phyloP scores from a whole-genome alignment of 2,329 filamentous ascomycete genomes.

The Pseudogymnoascus sp. region DNA sequence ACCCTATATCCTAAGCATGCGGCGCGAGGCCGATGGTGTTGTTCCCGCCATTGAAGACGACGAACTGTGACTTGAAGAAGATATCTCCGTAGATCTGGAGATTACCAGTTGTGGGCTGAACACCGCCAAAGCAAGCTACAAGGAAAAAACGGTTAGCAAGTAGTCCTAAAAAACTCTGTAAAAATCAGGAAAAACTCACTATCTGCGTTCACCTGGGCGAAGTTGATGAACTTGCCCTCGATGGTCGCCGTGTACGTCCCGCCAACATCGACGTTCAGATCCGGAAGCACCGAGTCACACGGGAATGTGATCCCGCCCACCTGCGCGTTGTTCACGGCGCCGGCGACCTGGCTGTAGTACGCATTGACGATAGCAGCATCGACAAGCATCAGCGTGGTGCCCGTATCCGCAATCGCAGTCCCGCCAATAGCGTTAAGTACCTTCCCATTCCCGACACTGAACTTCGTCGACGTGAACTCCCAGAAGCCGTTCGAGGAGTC shows the following conservation, averaged over 20 bases:
- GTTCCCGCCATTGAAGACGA: constrained; percentile 50
- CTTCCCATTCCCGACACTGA: constrained; percentile 38
- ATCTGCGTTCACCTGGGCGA: constrained; percentile 41
- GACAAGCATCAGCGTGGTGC: constrained; percentile 37
- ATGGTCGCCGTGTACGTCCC: constrained; percentile 40
- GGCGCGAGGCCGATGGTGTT: constrained; percentile 45
- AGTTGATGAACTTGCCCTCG: constrained; percentile 41
- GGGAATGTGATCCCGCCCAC: constrained; percentile 34
- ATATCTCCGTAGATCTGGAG: constrained; percentile 58
- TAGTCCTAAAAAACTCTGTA: background rate
- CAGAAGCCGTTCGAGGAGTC: constrained; percentile 47
- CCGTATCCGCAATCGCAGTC: constrained; percentile 37
- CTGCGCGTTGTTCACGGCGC: constrained; percentile 29
- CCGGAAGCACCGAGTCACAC: constrained; percentile 30
- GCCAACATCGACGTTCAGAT: constrained; percentile 33
- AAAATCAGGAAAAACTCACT: constrained; percentile 37
- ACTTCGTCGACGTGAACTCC: constrained; percentile 46
- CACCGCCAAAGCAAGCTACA: constrained; percentile 57
- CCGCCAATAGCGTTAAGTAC: constrained; percentile 51
- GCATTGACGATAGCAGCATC: constrained; percentile 31
- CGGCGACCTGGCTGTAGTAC: constrained; percentile 34
- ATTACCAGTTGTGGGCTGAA: constrained; percentile 50
- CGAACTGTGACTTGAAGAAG: constrained; percentile 55
- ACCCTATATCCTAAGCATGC: constrained; percentile 14
- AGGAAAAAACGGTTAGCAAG: background rate